Evolutionary conservation across 352 stramenopile genomes (phyloP).

Genomic region (Phytophthora sansomeana): DNA sequence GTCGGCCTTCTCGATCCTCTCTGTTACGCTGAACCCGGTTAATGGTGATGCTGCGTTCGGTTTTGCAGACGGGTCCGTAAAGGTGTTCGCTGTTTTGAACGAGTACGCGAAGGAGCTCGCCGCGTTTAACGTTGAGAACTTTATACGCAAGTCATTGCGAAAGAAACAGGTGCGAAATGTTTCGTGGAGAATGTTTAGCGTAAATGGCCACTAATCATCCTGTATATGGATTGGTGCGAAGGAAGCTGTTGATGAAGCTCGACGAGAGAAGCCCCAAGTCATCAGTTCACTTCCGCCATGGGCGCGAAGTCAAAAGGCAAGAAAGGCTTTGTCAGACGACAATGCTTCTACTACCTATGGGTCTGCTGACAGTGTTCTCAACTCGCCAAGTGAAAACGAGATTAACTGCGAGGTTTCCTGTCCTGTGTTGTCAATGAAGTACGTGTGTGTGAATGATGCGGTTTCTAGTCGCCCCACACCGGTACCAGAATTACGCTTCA

Average conservation of each 20-base stretch:
- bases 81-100: slow-evolving; percentile 64
- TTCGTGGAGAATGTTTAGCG: not conserved
- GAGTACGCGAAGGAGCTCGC: slow-evolving; percentile 65
- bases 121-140: slow-evolving; percentile 54
- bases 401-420: slow-evolving; percentile 47
- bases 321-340: slow-evolving; percentile 22
- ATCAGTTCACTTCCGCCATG: slow-evolving; percentile 76
- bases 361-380: not conserved
- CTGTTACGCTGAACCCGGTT: slow-evolving; percentile 61
- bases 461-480: not conserved
- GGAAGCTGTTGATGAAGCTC: slow-evolving; percentile 50
- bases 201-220: not conserved
- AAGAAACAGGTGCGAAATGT: slow-evolving; percentile 21
- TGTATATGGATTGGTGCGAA: slow-evolving; percentile 32
- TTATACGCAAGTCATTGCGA: slow-evolving; percentile 46
- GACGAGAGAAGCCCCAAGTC: slow-evolving; percentile 63
- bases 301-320: slow-evolving; percentile 57
- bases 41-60: slow-evolving; percentile 74
- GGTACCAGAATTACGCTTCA: slow-evolving; percentile 43
- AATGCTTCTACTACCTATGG: not conserved
- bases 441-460: slow-evolving; percentile 45
- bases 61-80: slow-evolving; percentile 75
- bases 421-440: slow-evolving; percentile 56
- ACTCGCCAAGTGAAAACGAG: slow-evolving; percentile 13
- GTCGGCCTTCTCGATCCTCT: slow-evolving; percentile 79